Base-by-base conservation (phyloP, 768 basidiomycete genomes). In the Podaxis sp. region DNA sequence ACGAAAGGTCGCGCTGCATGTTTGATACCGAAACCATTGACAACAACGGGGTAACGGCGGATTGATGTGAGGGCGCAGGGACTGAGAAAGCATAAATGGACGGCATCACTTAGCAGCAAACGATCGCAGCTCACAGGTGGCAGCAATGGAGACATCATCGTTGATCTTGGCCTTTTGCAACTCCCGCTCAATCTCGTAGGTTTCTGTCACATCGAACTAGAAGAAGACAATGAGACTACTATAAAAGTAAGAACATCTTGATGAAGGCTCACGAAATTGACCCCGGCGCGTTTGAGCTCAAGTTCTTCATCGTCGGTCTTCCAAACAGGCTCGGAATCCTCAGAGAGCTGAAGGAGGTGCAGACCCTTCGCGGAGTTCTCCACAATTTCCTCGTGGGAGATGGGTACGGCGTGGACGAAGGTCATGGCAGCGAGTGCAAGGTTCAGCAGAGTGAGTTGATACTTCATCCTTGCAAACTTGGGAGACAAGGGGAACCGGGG, bases 191-290 rank as follows among this genome's bases (percentile, higher is more conserved):
- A 66, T 35, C 62, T 75, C 74, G 38, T 75, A 77, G 16, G 72
- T 71, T 48, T 78, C 73, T 3, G 77, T 77, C 18, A 78, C 72
- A 65, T 77, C 77, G 60, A 79, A 77, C 77, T 77, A 52, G 18
- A 38, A 14, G 16, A 57, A 3, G 28, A 54, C 38, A 48, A 46
- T 21, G 57, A 32, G 42, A 47, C 35, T 10, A 59, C 10, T 23
- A 32, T 32, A 11, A 9, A 27, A 46, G 6, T 36, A 7, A 11
- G 21, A 46, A 27, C 21, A 38, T 55, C 13, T 37, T 13, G 40
- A 23, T 23, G 10, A 47, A 38, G 37, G 68, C 73, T 47, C 64
- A 77, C 76, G 63, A 79, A 79, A 35, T 75, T 70, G 36, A 66
- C 65, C 6, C 71, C 70, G 55, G 70, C 67, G 21, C 72, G 69